Base-by-base conservation (phyloP, 2,329 filamentous ascomycete genomes). In the Penicillium hesseltinei region DNA sequence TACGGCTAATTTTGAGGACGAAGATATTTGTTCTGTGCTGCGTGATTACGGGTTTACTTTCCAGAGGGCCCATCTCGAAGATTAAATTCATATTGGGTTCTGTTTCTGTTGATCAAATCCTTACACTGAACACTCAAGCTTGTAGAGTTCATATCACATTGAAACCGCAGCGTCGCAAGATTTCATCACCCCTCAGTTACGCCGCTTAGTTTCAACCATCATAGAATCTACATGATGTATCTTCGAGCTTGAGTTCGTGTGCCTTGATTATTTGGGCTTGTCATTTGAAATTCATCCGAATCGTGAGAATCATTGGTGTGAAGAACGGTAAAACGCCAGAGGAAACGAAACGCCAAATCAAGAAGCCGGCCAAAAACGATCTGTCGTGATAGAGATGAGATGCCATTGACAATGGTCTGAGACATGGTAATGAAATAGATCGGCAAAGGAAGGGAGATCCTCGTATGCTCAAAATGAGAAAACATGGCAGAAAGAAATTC, bases 41-140 rank as follows among this genome's bases (percentile, higher is more conserved):
- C 58, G 60, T 43, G 58, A 66, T n/a, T 66, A 63, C 53, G 67
- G 67, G 38, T 69, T 62, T 54, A 69, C 65, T 3, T 69, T 68
- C 43, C 60, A 69, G 42, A 55, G 60, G 27, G 64, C 65, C 9
- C n/a, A 33, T 15, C 43, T 64, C n/a, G n/a, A 23, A 4, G 51
- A 50, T 49, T 53, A 17, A 33, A 29, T 36, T 5, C 1, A 27
- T 7, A 7, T 50, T n/a, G 0, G 1, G 11, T 42, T 31, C 1
- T 15, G 33, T 6, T n/a, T 27, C 15, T n/a, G 8, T 29, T 45
- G 1, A 45, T 15, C 0, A 31, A 29, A 21, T 33, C 15, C 15
- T 2, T 7, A 35, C 31, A 15, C 11, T 6, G 5, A 33, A 13
- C 31, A 15, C 31, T 33, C 5, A 15, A 33, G 31, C 11, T 15